A percentile compares a stretch with the other conserved stretches of the same genome.
These are phyloP conservation scores for Tolypocladium guangdongense DNA, from an alignment of 2,329 filamentous ascomycete genomes.

Conservation along the genomic window DNA sequence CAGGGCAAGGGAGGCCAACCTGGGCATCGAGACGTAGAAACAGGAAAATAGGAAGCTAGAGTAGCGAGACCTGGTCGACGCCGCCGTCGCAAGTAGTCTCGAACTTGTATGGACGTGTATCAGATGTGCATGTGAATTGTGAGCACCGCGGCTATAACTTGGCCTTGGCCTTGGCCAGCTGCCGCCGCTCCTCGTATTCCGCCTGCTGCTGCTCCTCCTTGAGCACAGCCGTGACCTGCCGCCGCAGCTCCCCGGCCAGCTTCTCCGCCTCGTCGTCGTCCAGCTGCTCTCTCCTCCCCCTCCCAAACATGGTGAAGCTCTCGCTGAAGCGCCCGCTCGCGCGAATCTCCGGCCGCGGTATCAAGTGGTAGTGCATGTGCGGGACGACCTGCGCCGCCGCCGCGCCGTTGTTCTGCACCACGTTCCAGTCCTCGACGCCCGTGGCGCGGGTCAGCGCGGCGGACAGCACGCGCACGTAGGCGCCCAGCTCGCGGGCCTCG, in stretches of 20 bases:
- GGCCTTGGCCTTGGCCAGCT: conserved; percentile 11
- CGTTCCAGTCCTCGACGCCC: conserved; percentile 78
- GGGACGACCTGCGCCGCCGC: conserved; percentile 86
- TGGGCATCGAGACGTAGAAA: background rate
- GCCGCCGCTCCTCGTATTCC: conserved; percentile 3
- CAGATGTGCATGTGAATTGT: no score
- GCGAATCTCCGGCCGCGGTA: conserved; percentile 65
- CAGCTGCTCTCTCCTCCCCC: conserved; percentile 60
- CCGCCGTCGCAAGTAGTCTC: background rate
- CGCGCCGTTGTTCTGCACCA: conserved; percentile 90
- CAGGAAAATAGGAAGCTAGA: no score
- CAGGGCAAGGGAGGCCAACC: background rate
- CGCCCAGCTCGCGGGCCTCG: conserved; percentile 58
- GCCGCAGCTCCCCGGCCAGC: conserved; percentile 45
- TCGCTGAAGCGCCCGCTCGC: conserved; percentile 41
- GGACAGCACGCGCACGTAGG: conserved; percentile 60
- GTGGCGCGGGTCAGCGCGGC: conserved; percentile 58
- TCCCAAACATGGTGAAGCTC: conserved; percentile 76
- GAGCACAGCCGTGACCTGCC: conserved; percentile 36
- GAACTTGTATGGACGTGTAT: background rate
- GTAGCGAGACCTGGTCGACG: background rate
- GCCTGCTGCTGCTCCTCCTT: conserved; percentile 25
- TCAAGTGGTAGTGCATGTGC: conserved; percentile 91
- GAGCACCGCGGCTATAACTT: conserved; percentile 20
- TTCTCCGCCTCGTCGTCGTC: conserved; percentile 61